Evolutionary conservation across 176 grass and related monocot species (phyloP).

Genomic region (Aegilops tauschii): DNA sequence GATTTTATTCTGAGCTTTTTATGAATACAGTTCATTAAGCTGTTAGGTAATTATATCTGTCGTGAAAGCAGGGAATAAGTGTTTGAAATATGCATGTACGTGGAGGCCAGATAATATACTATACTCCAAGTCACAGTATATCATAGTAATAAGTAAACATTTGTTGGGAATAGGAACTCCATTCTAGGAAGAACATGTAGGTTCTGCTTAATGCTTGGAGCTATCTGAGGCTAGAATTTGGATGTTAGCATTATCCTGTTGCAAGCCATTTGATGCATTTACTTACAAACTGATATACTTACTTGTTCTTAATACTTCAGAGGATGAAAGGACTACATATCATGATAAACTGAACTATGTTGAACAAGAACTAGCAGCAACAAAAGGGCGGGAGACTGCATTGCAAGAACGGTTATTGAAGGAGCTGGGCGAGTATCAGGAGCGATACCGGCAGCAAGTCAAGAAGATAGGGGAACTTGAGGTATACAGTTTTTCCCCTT

Average conservation of each 20-base stretch:
- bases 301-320: slow-evolving; percentile 43
- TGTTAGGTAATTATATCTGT: neutral
- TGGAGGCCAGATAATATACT: neutral
- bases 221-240: neutral
- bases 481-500: slow-evolving; percentile 29
- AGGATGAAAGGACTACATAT: slow-evolving; percentile 69
- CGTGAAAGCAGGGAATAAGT: neutral
- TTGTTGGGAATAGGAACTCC: neutral
- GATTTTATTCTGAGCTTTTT: neutral
- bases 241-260: slow-evolving; percentile 16
- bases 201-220: slow-evolving; percentile 13
- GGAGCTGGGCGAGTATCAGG: slow-evolving; percentile 64
- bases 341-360: slow-evolving; percentile 57
- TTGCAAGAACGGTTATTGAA: slow-evolving; percentile 77
- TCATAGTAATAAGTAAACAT: neutral
- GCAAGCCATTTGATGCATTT: slow-evolving; percentile 8
- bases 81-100: neutral
- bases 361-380: slow-evolving; percentile 86
- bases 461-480: slow-evolving; percentile 74
- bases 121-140: neutral
- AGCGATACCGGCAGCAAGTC: slow-evolving; percentile 60
- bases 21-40: slow-evolving; percentile 1
- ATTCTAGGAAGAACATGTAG: neutral
- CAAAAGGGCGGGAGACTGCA: slow-evolving; percentile 76
- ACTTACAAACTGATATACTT: neutral